Evolutionary conservation across 495 filamentous ascomycete genomes (phyloP).

Genomic region (Aspergillus saccharolyticus): DNA sequence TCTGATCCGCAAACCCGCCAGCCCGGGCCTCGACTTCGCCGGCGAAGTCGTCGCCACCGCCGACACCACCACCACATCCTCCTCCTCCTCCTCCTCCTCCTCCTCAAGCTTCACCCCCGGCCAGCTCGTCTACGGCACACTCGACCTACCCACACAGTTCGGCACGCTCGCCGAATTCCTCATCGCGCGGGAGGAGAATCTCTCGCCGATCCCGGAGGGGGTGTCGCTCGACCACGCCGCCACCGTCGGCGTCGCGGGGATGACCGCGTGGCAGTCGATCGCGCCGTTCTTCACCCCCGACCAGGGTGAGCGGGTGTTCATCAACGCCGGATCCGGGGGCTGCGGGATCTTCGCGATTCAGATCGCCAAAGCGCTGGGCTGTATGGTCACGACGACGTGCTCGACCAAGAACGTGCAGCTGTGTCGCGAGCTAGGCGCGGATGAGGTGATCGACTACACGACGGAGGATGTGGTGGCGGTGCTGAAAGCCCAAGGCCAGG

Average conservation of each 20-base stretch:
- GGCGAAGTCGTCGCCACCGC: slow-evolving; percentile 51
- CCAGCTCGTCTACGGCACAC: slow-evolving; percentile 53
- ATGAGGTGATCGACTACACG: slow-evolving; percentile 68
- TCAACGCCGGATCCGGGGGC: slow-evolving; percentile 65
- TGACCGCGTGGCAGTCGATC: slow-evolving; percentile 57
- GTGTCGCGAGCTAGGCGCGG: slow-evolving; percentile 56
- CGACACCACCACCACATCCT: slow-evolving; percentile 23
- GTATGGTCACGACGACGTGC: slow-evolving; percentile 57
- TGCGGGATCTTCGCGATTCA: slow-evolving; percentile 59
- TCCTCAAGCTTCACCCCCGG: slow-evolving; percentile 39
- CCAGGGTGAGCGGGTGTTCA: slow-evolving; percentile 53
- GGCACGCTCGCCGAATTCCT: slow-evolving; percentile 56
- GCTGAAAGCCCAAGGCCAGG: slow-evolving; percentile 43
- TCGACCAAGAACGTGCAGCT: slow-evolving; percentile 55
- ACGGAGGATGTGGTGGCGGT: slow-evolving; percentile 41
- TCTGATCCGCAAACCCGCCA: slow-evolving; percentile 43
- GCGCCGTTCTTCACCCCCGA: slow-evolving; percentile 43
- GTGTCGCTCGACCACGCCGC: slow-evolving; percentile 48
- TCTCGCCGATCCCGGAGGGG: slow-evolving; percentile 43
- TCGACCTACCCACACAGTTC: slow-evolving; percentile 32
- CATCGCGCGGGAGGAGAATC: slow-evolving; percentile 15
- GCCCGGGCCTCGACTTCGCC: slow-evolving; percentile 60
- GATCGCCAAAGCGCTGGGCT: slow-evolving; percentile 61
- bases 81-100: no score
- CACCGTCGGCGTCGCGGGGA: slow-evolving; percentile 49